Percentiles rank a stretch among this genome's conserved stretches.
Evolutionary conservation across 2,329 filamentous ascomycete genomes (phyloP).

Genomic region (Ophiostoma novo-ulmi): DNA sequence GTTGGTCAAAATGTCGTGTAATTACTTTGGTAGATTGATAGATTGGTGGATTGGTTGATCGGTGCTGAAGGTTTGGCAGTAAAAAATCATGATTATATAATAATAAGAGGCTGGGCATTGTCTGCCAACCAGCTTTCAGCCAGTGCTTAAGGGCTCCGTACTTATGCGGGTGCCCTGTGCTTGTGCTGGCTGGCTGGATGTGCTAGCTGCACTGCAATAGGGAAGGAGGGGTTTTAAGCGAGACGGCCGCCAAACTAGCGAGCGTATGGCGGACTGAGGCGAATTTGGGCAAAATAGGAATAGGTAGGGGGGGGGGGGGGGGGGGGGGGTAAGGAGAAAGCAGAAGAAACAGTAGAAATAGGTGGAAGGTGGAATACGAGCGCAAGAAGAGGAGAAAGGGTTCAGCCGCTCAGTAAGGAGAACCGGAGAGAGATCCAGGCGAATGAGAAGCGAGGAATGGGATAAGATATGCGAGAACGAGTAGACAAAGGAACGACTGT

Average conservation of each 20-base stretch:
- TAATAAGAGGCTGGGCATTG: background rate
- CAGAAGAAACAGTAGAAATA: background rate
- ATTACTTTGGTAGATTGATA: constrained; percentile 29
- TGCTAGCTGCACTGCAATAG: background rate
- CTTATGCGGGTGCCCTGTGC: background rate
- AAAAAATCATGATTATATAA: background rate
- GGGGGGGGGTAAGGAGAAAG: background rate
- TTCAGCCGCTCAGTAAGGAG: constrained; percentile 1
- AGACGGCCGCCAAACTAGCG: constrained; percentile 13
- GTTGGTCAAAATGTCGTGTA: background rate
- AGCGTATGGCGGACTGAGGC: constrained; percentile 7
- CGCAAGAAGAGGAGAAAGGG: background rate
- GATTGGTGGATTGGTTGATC: background rate
- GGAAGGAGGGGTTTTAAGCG: constrained; percentile 5
- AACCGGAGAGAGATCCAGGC: background rate
- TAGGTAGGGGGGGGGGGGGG: background rate
- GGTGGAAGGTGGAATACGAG: background rate
- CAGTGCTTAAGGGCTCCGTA: background rate
- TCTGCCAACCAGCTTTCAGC: background rate
- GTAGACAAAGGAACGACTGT: background rate
- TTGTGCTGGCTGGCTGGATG: background rate
- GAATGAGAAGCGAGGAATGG: constrained; percentile 1
- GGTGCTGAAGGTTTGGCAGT: no score
- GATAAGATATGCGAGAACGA: background rate
- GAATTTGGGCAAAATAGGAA: constrained; percentile 3